Evolutionary conservation across 257 asterid species (phyloP).

Genomic region (Euphrasia confusa): DNA sequence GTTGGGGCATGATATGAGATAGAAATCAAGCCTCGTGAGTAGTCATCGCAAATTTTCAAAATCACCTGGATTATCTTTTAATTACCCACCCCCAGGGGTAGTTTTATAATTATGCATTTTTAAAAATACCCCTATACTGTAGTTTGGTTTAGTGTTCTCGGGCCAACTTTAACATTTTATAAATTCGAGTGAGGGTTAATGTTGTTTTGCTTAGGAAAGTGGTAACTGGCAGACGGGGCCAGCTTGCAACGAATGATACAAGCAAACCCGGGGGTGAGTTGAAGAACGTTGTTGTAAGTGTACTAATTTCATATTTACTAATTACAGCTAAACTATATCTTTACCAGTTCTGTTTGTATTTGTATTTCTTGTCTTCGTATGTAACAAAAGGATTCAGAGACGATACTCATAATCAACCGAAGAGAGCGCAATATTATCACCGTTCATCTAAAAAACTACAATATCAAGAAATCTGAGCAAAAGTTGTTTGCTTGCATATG

Average conservation of each 20-base stretch:
- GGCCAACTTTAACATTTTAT: constrained; percentile 23
- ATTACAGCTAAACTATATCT: constrained; percentile 6
- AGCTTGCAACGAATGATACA: constrained; percentile 25
- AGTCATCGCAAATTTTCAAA: no score
- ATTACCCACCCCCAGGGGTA: no score
- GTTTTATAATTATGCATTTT: no score
- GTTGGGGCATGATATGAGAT: not conserved
- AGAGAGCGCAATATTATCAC: no score
- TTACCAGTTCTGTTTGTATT: not conserved
- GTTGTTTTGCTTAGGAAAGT: constrained; percentile 17
- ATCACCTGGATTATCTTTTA: no score
- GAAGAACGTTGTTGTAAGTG: constrained; percentile 59
- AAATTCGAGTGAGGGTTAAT: constrained; percentile 35
- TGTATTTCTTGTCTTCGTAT: not conserved
- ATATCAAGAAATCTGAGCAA: constrained; percentile 4
- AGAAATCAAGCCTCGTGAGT: not conserved
- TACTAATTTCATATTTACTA: not conserved
- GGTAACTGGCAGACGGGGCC: no score
- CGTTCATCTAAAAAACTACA: not conserved
- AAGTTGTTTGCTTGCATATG: constrained; percentile 17
- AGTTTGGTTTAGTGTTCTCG: no score
- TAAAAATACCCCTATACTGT: no score
- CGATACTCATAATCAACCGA: constrained; percentile 33
- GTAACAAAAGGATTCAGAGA: constrained; percentile 57
- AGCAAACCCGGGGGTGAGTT: constrained; percentile 49